Evolutionary conservation across 805 yeast species (phyloP).

Genomic region (Jamesozyma lodderae): DNA sequence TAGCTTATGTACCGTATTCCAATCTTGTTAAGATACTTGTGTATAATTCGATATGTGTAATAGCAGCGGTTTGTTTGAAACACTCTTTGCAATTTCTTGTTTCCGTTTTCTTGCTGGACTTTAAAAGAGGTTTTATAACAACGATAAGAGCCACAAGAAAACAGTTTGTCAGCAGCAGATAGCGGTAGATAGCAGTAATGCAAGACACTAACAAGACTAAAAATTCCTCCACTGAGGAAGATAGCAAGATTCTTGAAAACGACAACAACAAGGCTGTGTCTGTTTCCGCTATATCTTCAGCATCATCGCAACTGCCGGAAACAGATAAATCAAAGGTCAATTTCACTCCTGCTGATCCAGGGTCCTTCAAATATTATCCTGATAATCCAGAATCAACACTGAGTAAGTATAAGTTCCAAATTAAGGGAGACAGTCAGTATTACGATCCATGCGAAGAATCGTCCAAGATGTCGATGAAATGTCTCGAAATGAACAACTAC

Average conservation of each 20-base stretch:
- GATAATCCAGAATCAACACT: slow-evolving; percentile 72
- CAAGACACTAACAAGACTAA: too few relatives aligned
- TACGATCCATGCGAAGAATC: slow-evolving; percentile 93
- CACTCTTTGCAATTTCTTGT: too few relatives aligned
- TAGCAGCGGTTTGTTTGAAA: too few relatives aligned
- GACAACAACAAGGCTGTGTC: not conserved
- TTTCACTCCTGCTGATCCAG: slow-evolving; percentile 10
- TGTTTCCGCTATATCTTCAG: not conserved
- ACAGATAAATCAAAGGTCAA: slow-evolving; percentile 5
- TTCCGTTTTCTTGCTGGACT: too few relatives aligned
- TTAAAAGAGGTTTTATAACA: too few relatives aligned
- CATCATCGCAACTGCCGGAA: not conserved
- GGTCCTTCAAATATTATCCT: slow-evolving; percentile 42
- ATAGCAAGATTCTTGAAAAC: not conserved
- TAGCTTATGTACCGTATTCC: too few relatives aligned
- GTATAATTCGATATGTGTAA: too few relatives aligned
- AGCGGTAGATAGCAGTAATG: too few relatives aligned
- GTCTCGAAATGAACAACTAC: slow-evolving; percentile 70
- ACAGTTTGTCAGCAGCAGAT: too few relatives aligned
- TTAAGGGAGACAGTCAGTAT: slow-evolving; percentile 72
- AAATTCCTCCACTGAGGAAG: too few relatives aligned
- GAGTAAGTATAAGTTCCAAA: slow-evolving; percentile 59
- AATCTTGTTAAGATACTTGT: too few relatives aligned
- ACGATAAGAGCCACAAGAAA: too few relatives aligned
- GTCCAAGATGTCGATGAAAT: slow-evolving; percentile 75